Evolutionary conservation across 108 stramenopile species (phyloP).

Genomic region (Cyclotella baltica): DNA sequence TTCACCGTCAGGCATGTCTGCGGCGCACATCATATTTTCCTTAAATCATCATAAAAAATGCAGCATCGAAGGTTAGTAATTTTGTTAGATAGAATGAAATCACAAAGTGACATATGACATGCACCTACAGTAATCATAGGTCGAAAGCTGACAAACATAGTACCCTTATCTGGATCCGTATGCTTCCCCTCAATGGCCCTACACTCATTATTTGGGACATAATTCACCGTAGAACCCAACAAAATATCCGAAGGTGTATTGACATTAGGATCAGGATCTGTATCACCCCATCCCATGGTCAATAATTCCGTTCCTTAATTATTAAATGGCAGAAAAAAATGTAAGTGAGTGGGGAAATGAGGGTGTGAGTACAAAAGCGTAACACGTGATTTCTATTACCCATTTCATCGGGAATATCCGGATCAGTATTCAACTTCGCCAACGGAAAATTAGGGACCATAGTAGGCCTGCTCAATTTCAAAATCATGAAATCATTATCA

Average conservation of each 20-base stretch:
- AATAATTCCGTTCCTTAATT: conserved; percentile 44
- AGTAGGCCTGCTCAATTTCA: conserved; percentile 46
- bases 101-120: neutral
- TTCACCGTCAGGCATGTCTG: conserved; percentile 22
- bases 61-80: neutral
- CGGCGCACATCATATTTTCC: conserved; percentile 56
- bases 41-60: neutral
- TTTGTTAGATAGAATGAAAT: neutral
- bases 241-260: conserved; percentile 18
- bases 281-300: conserved; percentile 70
- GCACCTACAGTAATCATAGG: conserved; percentile 21
- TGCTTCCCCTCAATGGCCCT: conserved; percentile 15
- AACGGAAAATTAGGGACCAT: conserved; percentile 8
- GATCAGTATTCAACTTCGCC: conserved; percentile 57
- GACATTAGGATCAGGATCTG: conserved; percentile 31
- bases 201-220: conserved; percentile 38
- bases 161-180: neutral
- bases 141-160: conserved; percentile 2
- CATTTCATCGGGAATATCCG: conserved; percentile 23
- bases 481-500: conserved; percentile 61
- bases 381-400: too few species aligned
- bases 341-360: too few species aligned
- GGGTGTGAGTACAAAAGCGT: too few species aligned
- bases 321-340: too few species aligned
- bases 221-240: conserved; percentile 33